Base-by-base conservation (phyloP, 306 rosid genomes). In the Begonia peltatifolia region DNA sequence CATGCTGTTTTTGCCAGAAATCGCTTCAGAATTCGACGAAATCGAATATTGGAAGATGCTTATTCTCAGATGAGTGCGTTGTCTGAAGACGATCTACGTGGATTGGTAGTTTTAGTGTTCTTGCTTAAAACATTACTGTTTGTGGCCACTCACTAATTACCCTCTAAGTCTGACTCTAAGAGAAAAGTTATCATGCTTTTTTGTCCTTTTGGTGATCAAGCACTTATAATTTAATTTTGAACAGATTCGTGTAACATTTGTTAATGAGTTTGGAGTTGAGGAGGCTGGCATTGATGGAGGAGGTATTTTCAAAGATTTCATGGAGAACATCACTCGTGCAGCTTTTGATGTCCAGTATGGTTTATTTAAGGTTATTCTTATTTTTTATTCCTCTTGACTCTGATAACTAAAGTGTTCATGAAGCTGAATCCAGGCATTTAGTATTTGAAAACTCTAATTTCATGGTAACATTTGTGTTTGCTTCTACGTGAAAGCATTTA, bases 281-380 rank as follows among this genome's bases (percentile, higher is more conserved):
- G 99, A 90, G 75, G 99, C 95, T 59, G 99, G 99, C 63, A 86
- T 90, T 57, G 99, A 90, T 67, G 99, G 99, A 30, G 95, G 99
- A 55, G 99, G 99, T 60, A 90, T 90, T 66, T 90, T 90, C 70
- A 90, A 90, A 72, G 99, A 90, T 77, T 90, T 90, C 70, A 90
- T 90, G 99, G 99, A 90, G 73, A 90, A 90, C 71, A 90, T 90
- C 63, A 90, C 99, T 47, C 85, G 87, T 58, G 99, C 99, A 68
- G 95, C 99, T 61, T 90, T 90, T 75, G 99, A 90, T 65, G 94
- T 90, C 69, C 99, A 90, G 62, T 90, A 86, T 71, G 99, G 99
- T 62, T 70, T 90, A 52, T 90, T 90, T 68, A 90, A 90, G 99
- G 99, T 90, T 56, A 70, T 63, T 12, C 25, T 9, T 41, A 10